phyloP scores from a whole-genome alignment of 768 basidiomycete genomes.

The Boletus rubropictus region DNA sequence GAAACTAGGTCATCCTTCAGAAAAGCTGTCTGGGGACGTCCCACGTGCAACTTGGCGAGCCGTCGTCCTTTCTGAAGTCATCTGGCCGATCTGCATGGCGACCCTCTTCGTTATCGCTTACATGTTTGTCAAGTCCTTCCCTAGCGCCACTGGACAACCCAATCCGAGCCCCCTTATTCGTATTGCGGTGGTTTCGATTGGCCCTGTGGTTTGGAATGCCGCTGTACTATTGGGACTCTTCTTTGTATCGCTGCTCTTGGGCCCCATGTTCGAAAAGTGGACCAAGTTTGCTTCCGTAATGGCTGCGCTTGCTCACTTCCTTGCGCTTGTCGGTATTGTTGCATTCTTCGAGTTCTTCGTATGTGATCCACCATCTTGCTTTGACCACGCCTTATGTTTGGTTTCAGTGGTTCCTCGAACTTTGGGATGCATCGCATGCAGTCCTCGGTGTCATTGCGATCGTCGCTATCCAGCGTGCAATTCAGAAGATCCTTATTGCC shows the following conservation, averaged over 20 bases:
- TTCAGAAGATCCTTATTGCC: slow-evolving; percentile 92
- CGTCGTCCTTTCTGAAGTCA: slow-evolving; percentile 77
- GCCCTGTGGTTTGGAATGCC: slow-evolving; percentile 94
- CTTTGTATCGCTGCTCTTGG: slow-evolving; percentile 87
- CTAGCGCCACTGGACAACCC: slow-evolving; percentile 50
- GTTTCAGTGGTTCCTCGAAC: slow-evolving; percentile 86
- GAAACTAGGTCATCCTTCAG: slow-evolving; percentile 94
- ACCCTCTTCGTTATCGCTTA: slow-evolving; percentile 77
- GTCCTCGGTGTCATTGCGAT: slow-evolving; percentile 89
- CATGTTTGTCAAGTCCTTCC: slow-evolving; percentile 93
- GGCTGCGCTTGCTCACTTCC: slow-evolving; percentile 85
- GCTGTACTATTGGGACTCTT: slow-evolving; percentile 79
- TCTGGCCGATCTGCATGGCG: slow-evolving; percentile 75
- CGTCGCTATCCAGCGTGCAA: slow-evolving; percentile 83
- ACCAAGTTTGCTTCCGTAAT: slow-evolving; percentile 86
- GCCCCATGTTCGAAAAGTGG: slow-evolving; percentile 82
- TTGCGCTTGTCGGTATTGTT: slow-evolving; percentile 75
- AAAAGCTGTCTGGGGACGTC: slow-evolving; percentile 92
- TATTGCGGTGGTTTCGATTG: slow-evolving; percentile 81
- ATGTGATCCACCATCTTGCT: slow-evolving; percentile 34
- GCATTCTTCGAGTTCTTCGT: slow-evolving; percentile 97
- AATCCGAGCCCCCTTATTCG: slow-evolving; percentile 85
- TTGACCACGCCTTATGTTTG: slow-evolving; percentile 24
- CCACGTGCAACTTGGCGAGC: slow-evolving; percentile 86
- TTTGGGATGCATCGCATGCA: slow-evolving; percentile 95